Conservation (phyloP, 495 filamentous ascomycete genomes). For the Xylona heveae region DNA sequence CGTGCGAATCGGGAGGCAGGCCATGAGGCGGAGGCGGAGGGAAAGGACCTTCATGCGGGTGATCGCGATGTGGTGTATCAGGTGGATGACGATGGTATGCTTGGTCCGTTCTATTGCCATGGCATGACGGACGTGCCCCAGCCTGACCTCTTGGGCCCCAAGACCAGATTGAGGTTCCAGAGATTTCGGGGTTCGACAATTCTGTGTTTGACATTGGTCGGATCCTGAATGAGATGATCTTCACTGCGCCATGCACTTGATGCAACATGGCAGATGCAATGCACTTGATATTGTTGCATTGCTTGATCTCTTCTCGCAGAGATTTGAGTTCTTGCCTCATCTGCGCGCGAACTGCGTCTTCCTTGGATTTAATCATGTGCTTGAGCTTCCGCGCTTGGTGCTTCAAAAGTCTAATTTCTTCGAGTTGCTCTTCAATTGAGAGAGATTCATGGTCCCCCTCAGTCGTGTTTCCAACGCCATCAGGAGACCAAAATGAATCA, state of each 20-base stretch:
- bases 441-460: not conserved
- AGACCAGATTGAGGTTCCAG: not conserved
- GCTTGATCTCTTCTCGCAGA: conserved; percentile 12
- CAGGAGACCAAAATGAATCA: not conserved
- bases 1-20: not conserved
- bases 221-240: conserved; percentile 4
- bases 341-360: conserved; percentile 9
- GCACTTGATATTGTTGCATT: conserved; percentile 17
- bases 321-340: conserved; percentile 8
- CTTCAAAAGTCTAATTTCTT: conserved; percentile 12
- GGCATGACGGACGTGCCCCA: not conserved
- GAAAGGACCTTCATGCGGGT: not conserved
- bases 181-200: not conserved
- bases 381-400: conserved; percentile 10
- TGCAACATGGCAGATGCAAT: conserved; percentile 9
- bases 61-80: not conserved
- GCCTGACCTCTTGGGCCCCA: not conserved
- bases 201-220: not conserved
- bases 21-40: not conserved
- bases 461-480: not conserved
- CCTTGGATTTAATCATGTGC: conserved; percentile 9
- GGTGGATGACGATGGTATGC: not conserved
- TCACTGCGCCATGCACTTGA: conserved; percentile 10
- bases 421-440: conserved; percentile 11
- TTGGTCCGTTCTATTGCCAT: not conserved